Percentiles rank a stretch among this genome's conserved stretches.
Evolutionary conservation across 2,329 filamentous ascomycete species (phyloP).

Genomic region (Rutstroemia sydowiana): DNA sequence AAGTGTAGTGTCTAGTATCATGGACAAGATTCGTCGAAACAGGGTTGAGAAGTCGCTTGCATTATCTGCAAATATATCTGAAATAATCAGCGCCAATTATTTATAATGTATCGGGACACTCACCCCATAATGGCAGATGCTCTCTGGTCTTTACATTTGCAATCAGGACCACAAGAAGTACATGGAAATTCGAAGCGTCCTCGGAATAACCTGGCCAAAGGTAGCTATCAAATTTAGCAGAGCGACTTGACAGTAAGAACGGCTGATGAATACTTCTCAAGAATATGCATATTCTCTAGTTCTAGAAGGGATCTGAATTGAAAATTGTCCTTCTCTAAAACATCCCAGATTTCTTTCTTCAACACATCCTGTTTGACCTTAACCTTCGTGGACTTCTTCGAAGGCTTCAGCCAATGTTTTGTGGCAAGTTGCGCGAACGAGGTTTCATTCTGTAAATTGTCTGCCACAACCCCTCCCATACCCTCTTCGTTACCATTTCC

Average conservation of each 20-base stretch:
- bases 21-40: conserved; percentile 82
- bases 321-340: conserved; percentile 75
- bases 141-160: conserved; percentile 84
- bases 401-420: conserved; percentile 72
- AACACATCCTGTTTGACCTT: conserved; percentile 74
- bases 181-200: conserved; percentile 84
- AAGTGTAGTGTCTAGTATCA: conserved; percentile 68
- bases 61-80: conserved; percentile 68
- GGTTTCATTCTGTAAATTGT: conserved; percentile 63
- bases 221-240: conserved; percentile 51
- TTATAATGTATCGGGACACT: conserved; percentile 24
- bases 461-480: conserved; percentile 40
- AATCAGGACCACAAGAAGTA: conserved; percentile 78
- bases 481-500: conserved; percentile 32
- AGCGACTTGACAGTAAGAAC: background rate
- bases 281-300: conserved; percentile 81
- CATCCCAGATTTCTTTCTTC: conserved; percentile 84
- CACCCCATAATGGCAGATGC: conserved; percentile 80
- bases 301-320: conserved; percentile 68
- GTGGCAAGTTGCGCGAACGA: conserved; percentile 71
- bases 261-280: conserved; percentile 59
- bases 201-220: conserved; percentile 91
- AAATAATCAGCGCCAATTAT: conserved; percentile 11
- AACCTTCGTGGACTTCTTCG: conserved; percentile 53
- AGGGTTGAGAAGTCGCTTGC: conserved; percentile 79